These are phyloP conservation scores for Xylaria intraflava DNA, from an alignment of 495 filamentous ascomycete species.

Conservation along the genomic window DNA sequence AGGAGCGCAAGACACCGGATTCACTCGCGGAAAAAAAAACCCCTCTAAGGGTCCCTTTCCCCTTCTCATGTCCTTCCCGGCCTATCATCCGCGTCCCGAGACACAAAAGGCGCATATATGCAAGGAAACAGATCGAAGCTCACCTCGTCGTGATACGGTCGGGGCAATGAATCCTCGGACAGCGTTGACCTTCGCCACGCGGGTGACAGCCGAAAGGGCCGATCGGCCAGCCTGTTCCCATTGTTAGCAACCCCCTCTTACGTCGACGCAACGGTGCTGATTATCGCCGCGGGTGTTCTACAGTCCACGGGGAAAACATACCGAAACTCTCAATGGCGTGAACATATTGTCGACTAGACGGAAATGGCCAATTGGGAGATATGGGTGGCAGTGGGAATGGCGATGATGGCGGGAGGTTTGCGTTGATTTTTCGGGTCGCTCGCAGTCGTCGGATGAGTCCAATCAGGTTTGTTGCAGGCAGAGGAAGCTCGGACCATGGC, in stretches of 20 bases:
- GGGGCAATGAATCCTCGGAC: slow-evolving; percentile 75
- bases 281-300: neutral
- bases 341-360: slow-evolving; percentile 10
- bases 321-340: slow-evolving; percentile 8
- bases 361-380: slow-evolving; percentile 3
- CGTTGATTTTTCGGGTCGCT: slow-evolving; percentile 15
- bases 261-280: neutral
- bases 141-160: slow-evolving; percentile 70
- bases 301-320: neutral
- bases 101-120: neutral
- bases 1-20: too few species aligned
- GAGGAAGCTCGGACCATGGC: slow-evolving; percentile 27
- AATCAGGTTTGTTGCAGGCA: slow-evolving; percentile 10
- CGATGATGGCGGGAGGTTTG: slow-evolving; percentile 10
- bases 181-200: slow-evolving; percentile 66
- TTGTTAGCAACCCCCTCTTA: neutral
- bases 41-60: neutral
- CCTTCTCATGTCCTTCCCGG: neutral
- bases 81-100: neutral
- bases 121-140: slow-evolving; percentile 26
- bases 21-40: too few species aligned
- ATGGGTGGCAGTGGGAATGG: slow-evolving; percentile 5
- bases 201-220: slow-evolving; percentile 56
- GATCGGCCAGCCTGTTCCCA: slow-evolving; percentile 64
- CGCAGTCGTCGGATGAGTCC: neutral